Evolutionary conservation across 208 protist genomes (phyloP), one percentile per base, ranked within the genome.

Genomic region (Lotmaria passim): DNA sequence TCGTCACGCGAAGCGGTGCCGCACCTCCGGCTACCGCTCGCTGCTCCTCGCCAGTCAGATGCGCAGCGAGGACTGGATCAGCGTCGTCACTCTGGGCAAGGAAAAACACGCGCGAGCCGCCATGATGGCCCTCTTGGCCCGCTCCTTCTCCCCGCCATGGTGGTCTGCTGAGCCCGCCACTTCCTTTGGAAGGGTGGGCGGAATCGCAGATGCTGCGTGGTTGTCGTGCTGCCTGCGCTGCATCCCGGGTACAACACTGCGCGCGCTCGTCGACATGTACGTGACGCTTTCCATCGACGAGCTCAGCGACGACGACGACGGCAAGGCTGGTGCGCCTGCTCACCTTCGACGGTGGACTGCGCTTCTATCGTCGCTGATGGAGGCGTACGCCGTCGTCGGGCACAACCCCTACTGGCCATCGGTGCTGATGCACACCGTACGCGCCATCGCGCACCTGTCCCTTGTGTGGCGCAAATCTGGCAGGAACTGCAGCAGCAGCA

Each of bases 361-460:
- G 7, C 14, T 83, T 39, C 55, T 73, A 23, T 7, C n/a, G 11
- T 60, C 81, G 14, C 58, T 90, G 38, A 21, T 57, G 14, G 60
- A 56, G 15, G 69, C 70, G 24, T 90, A 90, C 69, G 33, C 24
- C 33, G 52, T 60, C 15, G 74, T 67, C 28, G 87, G 87, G 0
- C 86, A 89, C 60, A 75, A 91, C 43, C 81, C 87, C 6, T 91
- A 91, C 78, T 95, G 90, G 90, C 87, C 83, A 6, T 64, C 70
- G 6, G 48, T 94, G 24, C 53, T 91, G 23, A 72, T 81, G 7
- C 69, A 76, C 52, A 51, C 46, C 2, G 61, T 70, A 7, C 47
- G 55, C 33, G 30, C 48, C 2, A 24, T 70, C 5, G 24, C 28
- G 41, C 68, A 69, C 31, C 51, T 68, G 19, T 33, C 57, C 15